Evolutionary conservation across 176 grass and related monocot species (phyloP).

Genomic region (Areca catechu): DNA sequence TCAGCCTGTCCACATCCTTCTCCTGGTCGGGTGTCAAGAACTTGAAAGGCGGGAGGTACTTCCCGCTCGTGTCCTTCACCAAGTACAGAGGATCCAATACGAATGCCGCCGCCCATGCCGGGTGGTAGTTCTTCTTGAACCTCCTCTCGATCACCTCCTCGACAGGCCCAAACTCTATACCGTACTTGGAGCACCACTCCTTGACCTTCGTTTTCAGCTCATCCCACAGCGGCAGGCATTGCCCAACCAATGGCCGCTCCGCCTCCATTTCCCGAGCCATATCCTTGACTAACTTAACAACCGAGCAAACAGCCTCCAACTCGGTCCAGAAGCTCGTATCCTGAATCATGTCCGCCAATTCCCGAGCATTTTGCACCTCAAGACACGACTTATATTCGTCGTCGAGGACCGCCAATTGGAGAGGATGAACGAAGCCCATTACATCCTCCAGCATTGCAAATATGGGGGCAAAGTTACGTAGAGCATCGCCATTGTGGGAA

Average conservation of each 20-base stretch:
- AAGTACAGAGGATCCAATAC: conserved; percentile 72
- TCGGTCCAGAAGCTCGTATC: conserved; percentile 58
- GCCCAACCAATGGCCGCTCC: conserved; percentile 60
- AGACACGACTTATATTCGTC: conserved; percentile 62
- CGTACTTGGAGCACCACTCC: conserved; percentile 60
- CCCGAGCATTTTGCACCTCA: conserved; percentile 42
- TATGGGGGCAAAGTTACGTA: conserved; percentile 2
- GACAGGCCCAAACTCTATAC: conserved; percentile 28
- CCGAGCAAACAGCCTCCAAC: conserved; percentile 44
- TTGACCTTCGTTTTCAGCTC: conserved; percentile 48
- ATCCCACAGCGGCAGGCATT: conserved; percentile 80
- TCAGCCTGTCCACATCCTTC: conserved; percentile 75
- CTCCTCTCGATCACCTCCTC: conserved; percentile 55
- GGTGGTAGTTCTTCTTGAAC: conserved; percentile 89
- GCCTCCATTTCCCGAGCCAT: conserved; percentile 54
- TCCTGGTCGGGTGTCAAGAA: conserved; percentile 71
- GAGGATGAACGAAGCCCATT: conserved; percentile 34
- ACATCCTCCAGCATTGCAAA: conserved; percentile 63
- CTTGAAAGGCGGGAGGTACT: conserved; percentile 84
- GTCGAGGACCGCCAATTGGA: conserved; percentile 53
- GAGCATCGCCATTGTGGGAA: not conserved
- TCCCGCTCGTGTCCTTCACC: conserved; percentile 63
- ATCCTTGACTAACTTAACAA: conserved; percentile 47
- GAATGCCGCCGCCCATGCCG: conserved; percentile 88
- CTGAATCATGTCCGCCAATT: conserved; percentile 48